Percentiles rank a stretch among this genome's conserved stretches.
These are phyloP conservation scores for Globisporangium recalcitrans DNA, from an alignment of 352 stramenopile genomes.

Conservation along the genomic window DNA sequence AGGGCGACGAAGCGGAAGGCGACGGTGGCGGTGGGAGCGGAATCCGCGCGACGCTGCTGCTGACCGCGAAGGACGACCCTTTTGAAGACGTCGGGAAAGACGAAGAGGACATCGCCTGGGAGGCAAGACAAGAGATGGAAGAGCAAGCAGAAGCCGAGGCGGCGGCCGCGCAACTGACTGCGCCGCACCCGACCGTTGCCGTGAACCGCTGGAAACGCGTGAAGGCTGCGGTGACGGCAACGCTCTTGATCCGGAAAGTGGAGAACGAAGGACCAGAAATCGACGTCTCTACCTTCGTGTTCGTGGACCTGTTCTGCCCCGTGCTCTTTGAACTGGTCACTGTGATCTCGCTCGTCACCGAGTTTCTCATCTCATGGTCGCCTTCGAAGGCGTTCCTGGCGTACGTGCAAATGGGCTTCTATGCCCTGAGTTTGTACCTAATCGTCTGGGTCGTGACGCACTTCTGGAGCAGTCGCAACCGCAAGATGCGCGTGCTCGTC, in stretches of 20 bases:
- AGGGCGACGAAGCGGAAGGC: not conserved
- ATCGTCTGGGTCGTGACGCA: slow-evolving; percentile 65
- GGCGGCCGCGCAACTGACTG: slow-evolving; percentile 14
- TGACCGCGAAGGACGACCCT: slow-evolving; percentile 48
- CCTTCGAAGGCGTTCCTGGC: slow-evolving; percentile 57
- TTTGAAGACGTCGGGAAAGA: slow-evolving; percentile 54
- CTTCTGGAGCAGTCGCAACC: slow-evolving; percentile 79
- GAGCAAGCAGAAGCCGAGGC: slow-evolving; percentile 23
- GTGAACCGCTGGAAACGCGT: slow-evolving; percentile 50
- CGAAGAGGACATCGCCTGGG: slow-evolving; percentile 44
- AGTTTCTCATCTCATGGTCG: slow-evolving; percentile 50
- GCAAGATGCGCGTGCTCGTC: slow-evolving; percentile 68
- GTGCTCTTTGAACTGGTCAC: slow-evolving; percentile 67
- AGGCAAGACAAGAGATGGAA: slow-evolving; percentile 26
- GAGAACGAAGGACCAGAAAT: slow-evolving; percentile 53
- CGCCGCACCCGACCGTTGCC: slow-evolving; percentile 13
- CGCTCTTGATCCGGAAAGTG: slow-evolving; percentile 53
- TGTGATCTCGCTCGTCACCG: slow-evolving; percentile 35
- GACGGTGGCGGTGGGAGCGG: not conserved
- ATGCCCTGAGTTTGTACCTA: slow-evolving; percentile 49
- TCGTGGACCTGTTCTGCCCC: slow-evolving; percentile 71
- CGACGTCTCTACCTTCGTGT: slow-evolving; percentile 67
- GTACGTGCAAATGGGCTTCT: slow-evolving; percentile 73
- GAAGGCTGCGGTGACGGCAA: slow-evolving; percentile 46
- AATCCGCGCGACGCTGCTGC: slow-evolving; percentile 21